Percentiles rank a stretch among this genome's conserved stretches.
phyloP scores from a whole-genome alignment of 2,329 filamentous ascomycete species.

The Aspergillus nomiae region DNA sequence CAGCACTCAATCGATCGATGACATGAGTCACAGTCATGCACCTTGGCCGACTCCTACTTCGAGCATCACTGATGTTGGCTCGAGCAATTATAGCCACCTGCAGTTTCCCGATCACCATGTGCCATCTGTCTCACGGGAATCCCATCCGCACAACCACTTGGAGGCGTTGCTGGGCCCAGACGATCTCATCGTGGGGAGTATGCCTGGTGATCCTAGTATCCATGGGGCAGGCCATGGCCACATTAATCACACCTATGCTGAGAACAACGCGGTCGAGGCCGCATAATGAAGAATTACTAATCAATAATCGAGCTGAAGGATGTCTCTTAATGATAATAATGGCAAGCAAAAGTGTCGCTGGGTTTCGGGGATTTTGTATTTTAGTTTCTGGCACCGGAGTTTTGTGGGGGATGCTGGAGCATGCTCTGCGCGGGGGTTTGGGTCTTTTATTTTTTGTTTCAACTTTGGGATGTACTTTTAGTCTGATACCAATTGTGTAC shows the following conservation, averaged over 20 bases:
- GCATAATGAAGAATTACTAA: constrained; percentile 22
- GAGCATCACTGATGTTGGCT: constrained; percentile 34
- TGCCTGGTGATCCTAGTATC: constrained; percentile 35
- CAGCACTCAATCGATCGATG: constrained; percentile 36
- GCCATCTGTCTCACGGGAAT: constrained; percentile 32
- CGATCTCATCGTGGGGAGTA: constrained; percentile 39
- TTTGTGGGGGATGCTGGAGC: neutral
- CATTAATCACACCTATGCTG: constrained; percentile 31
- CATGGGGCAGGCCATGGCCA: constrained; percentile 39
- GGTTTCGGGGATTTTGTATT: neutral
- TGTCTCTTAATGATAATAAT: constrained; percentile 10
- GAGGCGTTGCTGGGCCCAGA: constrained; percentile 37
- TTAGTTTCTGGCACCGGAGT: neutral
- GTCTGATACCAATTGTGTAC: neutral
- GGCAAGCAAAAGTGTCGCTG: constrained; percentile 10
- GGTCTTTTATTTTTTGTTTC: neutral
- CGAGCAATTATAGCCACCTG: constrained; percentile 35
- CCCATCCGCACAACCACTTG: constrained; percentile 34
- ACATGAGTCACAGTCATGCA: constrained; percentile 33
- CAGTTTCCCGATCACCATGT: constrained; percentile 36
- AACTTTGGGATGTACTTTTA: neutral
- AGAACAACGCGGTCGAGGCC: constrained; percentile 34
- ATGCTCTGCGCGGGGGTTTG: neutral
- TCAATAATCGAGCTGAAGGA: neutral
- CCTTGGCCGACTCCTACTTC: constrained; percentile 35